phyloP scores from a whole-genome alignment of 2,329 filamentous ascomycete species.

The Trichoderma polysporum region DNA sequence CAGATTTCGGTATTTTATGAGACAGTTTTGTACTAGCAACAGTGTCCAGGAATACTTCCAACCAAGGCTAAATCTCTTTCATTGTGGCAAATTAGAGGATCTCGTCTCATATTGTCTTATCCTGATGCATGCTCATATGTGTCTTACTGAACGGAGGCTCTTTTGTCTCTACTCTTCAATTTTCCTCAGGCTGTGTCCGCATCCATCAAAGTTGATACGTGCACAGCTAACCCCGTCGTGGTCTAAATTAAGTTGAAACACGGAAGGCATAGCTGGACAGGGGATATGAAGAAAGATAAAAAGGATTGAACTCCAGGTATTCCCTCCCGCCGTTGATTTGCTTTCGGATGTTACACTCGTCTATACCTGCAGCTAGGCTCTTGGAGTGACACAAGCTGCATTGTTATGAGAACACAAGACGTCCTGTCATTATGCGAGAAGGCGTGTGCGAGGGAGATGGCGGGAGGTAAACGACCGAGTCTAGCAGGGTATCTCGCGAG shows the following conservation, averaged over 20 bases:
- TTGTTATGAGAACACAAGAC: constrained; percentile 8
- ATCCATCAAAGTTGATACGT: neutral
- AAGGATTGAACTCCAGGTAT: neutral
- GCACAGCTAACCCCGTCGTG: neutral
- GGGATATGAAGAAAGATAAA: neutral
- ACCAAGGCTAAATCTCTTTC: neutral
- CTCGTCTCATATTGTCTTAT: constrained; percentile 16
- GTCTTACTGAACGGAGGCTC: constrained; percentile 8
- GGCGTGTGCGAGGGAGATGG: constrained; percentile 13
- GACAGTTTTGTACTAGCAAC: constrained; percentile 21
- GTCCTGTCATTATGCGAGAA: constrained; percentile 22
- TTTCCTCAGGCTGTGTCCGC: neutral
- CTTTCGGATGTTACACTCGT: constrained; percentile 18
- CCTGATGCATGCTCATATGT: constrained; percentile 11
- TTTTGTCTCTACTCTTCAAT: neutral
- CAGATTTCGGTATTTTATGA: neutral
- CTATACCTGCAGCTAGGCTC: constrained; percentile 23
- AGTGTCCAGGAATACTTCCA: neutral
- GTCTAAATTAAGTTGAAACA: constrained; percentile 22
- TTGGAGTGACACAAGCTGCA: constrained; percentile 5
- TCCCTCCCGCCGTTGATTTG: neutral
- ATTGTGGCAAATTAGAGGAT: neutral
- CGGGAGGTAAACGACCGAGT: constrained; percentile 15
- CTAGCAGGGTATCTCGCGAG: constrained; percentile 9
- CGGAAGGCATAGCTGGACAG: constrained; percentile 14